Base-by-base conservation (phyloP, 1,139 yeast genomes). In the Komagataea norvegica region DNA sequence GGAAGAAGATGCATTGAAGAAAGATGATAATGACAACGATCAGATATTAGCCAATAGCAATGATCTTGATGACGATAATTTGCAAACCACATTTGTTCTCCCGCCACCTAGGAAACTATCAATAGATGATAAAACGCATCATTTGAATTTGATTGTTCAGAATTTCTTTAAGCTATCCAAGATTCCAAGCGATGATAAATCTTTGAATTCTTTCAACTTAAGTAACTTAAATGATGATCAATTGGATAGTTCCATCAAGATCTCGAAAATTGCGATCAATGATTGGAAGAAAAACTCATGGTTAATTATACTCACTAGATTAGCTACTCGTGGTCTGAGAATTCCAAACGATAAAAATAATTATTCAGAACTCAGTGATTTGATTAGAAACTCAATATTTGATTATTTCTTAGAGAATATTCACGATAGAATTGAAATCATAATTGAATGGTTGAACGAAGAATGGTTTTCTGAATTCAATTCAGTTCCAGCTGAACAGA, bases 391-490 rank as follows among this genome's bases (percentile, higher is more conserved):
- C 13, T 75, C 87, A 11, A 64, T 93, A 8, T 80, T 83, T 46
- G 78, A 77, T 28, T 84, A 81, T 57, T 81, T 87, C 42, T 68
- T 87, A 52, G 80, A 74, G 15, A 85, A 83, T 52, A 81, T 89
- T 47, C 81, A 84, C 42, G 70, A 68, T 10, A 67, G 91, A 29
- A 71, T 89, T 13, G 95, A 86, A 44, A 64, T 82, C 27, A 77
- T 86, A n/a, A 77, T 89, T 26, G 88, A 84, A 45, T 93, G 99
- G 99, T 65, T 93, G 38, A 89, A 85, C 52, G 98, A 91, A 60
- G 98, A 93, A 59, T 93, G 96, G 95, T 89, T 79, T 58, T 72
- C 79, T 32, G 94, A 83, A 47, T 64, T 63, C 45, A 76, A 14
- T 48, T 48, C 17, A 37, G 44, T 31, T 29, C 37, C n/a, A 37